Evolutionary conservation across 441 rosid genomes (phyloP).

Genomic region (Adansonia gregorii): DNA sequence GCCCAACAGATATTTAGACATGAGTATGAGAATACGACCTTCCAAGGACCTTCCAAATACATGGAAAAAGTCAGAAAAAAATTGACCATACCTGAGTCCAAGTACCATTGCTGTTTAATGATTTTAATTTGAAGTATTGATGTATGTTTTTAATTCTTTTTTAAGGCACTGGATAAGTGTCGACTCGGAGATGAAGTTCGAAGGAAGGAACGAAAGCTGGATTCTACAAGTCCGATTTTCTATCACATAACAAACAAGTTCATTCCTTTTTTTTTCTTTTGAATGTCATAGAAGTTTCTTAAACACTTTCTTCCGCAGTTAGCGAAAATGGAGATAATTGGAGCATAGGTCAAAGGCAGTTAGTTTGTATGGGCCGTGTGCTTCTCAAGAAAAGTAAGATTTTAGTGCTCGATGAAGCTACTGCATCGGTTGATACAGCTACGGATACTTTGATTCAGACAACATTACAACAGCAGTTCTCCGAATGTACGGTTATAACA

Average conservation of each 20-base stretch:
- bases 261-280: not conserved
- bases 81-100: too few relatives aligned
- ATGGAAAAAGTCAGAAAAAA: too few relatives aligned
- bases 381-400: conserved; percentile 77
- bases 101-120: not conserved
- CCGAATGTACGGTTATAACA: conserved; percentile 71
- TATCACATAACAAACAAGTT: not conserved
- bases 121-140: conserved; percentile 18
- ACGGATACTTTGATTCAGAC: conserved; percentile 83
- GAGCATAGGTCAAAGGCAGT: conserved; percentile 94
- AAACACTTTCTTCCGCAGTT: conserved; percentile 42
- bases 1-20: too few relatives aligned
- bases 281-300: not conserved
- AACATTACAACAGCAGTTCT: conserved; percentile 69
- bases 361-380: conserved; percentile 84
- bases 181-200: conserved; percentile 86
- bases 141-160: conserved; percentile 33
- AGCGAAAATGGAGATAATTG: conserved; percentile 89
- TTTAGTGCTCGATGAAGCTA: conserved; percentile 91
- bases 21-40: too few relatives aligned
- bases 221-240: conserved; percentile 52
- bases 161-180: conserved; percentile 84
- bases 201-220: conserved; percentile 74
- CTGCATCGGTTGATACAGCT: conserved; percentile 89
- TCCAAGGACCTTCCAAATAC: too few relatives aligned